A percentile compares a stretch with the other conserved stretches of the same genome.
Conservation (phyloP, 2,329 filamentous ascomycete genomes). For the Aspergillaceae sp. region DNA sequence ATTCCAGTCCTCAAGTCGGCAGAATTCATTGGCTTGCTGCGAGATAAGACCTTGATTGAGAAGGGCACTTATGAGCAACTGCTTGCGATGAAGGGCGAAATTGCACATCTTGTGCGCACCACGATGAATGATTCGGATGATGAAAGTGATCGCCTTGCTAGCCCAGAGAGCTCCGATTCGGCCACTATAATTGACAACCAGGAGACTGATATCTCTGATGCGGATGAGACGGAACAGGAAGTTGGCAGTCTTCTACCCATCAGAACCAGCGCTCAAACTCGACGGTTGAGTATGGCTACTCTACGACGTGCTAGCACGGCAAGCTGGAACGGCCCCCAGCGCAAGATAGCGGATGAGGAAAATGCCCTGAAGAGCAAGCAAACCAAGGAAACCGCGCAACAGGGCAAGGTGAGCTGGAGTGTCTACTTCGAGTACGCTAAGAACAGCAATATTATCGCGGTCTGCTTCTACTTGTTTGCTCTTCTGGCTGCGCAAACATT, state of each 20-base stretch:
- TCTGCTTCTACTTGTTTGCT: constrained; percentile 67
- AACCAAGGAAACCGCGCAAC: constrained; percentile 77
- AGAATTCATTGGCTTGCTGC: constrained; percentile 77
- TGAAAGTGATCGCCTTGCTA: constrained; percentile 43
- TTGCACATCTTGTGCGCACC: constrained; percentile 74
- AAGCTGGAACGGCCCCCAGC: constrained; percentile 77
- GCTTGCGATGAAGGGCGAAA: constrained; percentile 86
- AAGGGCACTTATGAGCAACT: constrained; percentile 85
- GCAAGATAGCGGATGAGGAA: constrained; percentile 76
- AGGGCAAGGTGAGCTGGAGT: constrained; percentile 96
- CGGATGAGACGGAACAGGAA: constrained; percentile 58
- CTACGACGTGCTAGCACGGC: constrained; percentile 84
- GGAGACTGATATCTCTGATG: constrained; percentile 45
- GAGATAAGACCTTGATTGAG: constrained; percentile 75
- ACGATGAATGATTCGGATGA: constrained; percentile 45
- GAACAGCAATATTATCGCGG: constrained; percentile 80
- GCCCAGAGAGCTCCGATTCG: constrained; percentile 60
- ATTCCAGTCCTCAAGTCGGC: constrained; percentile 85
- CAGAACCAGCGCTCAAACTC: constrained; percentile 51
- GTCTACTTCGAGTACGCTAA: constrained; percentile 94
- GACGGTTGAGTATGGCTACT: constrained; percentile 63
- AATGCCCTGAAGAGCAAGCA: constrained; percentile 68
- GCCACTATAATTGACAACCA: constrained; percentile 44
- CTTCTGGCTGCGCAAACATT: constrained; percentile 73
- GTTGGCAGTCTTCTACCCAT: constrained; percentile 71